Evolutionary conservation across 129 eudicot species (phyloP), one percentile per base, ranked within the genome.

Genomic region (Cynara cardunculus): DNA sequence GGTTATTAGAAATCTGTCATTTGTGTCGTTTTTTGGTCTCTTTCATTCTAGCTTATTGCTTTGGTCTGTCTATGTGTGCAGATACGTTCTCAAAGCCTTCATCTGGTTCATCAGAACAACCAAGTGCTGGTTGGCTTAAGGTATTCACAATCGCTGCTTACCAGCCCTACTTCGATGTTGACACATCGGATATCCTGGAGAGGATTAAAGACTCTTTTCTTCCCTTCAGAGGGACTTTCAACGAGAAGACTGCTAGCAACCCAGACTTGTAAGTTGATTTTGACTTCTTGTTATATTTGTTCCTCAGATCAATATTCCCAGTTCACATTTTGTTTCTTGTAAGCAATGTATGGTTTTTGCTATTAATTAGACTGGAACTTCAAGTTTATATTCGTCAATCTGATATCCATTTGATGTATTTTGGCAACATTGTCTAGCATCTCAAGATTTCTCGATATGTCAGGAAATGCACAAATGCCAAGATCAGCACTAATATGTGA

Each of bases 131-230:
- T 59, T 80, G 78, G 83, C 56, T 61, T 80, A 80, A 80, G 34
- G 65, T 30, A 25, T 80, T 72, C 46, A 73, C 64, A 37, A 73
- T 80, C 31, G 39, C 83, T 2, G 71, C 83, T 12, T 71, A 80
- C 71, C 83, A 80, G 34, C 84, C 78, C 10, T 80, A 72, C 78
- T 72, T 80, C 11, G 78, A 80, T 80, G 78, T 83, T 28, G 79
- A 83, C 53, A 83, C 82, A 21, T 32, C 28, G 18, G 70, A 70
- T 78, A 34, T 68, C 31, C 53, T 80, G 30, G 78, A 59, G 21
- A 68, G 84, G 44, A 80, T 80, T 25, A 80, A 80, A 72, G 84
- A 61, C 61, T 80, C 78, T 24, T 21, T 80, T n/a, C 65, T 32
- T 35, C 73, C 84, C 41, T 72, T 80, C 66, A 25, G 56, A 80